Conservation (phyloP, 192 early-diverging fungal genomes). For the Gonapodya sp. region DNA sequence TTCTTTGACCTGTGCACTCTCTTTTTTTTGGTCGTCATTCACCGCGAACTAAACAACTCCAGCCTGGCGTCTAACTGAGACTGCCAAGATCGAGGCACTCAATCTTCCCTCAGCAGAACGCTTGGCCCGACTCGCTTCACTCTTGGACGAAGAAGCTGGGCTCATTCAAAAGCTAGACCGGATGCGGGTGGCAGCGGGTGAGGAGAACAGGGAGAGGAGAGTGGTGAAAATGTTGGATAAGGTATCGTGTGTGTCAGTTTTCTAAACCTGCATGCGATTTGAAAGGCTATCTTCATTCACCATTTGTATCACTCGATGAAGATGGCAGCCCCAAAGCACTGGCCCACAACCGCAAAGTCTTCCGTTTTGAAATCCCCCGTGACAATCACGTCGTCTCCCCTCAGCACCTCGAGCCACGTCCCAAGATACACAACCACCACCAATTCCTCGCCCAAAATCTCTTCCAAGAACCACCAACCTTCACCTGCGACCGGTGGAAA, state of each 20-base stretch:
- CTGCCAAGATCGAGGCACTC: conserved; percentile 34
- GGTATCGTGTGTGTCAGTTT: conserved; percentile 17
- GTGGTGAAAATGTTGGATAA: conserved; percentile 34
- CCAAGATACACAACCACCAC: background rate
- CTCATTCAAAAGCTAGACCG: conserved; percentile 51
- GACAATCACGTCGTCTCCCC: conserved; percentile 16
- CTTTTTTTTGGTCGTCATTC: background rate
- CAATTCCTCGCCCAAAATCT: conserved; percentile 12
- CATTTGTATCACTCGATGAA: background rate
- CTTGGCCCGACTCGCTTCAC: conserved; percentile 41
- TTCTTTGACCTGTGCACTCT: background rate
- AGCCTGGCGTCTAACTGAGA: conserved; percentile 49
- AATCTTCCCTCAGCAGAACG: conserved; percentile 38
- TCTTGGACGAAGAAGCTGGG: conserved; percentile 46
- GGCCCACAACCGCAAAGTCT: conserved; percentile 15
- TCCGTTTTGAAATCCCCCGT: conserved; percentile 4
- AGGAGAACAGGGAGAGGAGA: conserved; percentile 35
- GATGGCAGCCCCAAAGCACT: conserved; percentile 30
- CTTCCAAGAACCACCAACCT: conserved; percentile 17
- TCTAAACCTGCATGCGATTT: background rate
- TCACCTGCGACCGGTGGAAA: conserved; percentile 14
- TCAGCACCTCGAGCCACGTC: background rate
- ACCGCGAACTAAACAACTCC: background rate
- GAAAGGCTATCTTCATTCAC: background rate
- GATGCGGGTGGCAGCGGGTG: conserved; percentile 40